A percentile compares a stretch with the other conserved stretches of the same genome.
phyloP scores from a whole-genome alignment of 345 rosid species.

The Eutrema yunnanense region DNA sequence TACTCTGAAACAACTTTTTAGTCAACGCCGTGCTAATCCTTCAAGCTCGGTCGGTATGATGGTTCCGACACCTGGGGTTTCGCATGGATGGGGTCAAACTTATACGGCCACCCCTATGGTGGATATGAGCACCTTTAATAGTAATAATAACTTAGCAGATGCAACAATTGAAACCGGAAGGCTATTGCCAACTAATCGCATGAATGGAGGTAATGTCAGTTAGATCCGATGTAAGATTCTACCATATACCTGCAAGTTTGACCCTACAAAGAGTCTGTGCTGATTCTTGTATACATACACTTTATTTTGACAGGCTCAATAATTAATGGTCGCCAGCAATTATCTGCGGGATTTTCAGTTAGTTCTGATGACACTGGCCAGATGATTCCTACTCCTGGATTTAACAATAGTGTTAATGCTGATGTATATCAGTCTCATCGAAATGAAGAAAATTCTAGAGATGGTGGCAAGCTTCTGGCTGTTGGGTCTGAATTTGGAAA shows the following conservation, averaged over 20 bases:
- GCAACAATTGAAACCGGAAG: constrained; percentile 44
- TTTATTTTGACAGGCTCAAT: constrained; percentile 46
- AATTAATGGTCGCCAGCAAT: constrained; percentile 63
- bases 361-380: constrained; percentile 67
- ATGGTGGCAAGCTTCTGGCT: constrained; percentile 52
- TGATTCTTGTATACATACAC: not conserved
- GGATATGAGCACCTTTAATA: constrained; percentile 39
- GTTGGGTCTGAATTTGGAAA: constrained; percentile 55
- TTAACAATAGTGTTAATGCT: constrained; percentile 33
- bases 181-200: constrained; percentile 47
- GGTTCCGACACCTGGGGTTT: constrained; percentile 86
- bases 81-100: constrained; percentile 48
- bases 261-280: not conserved
- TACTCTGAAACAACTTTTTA: constrained; percentile 36
- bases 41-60: constrained; percentile 49
- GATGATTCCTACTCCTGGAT: constrained; percentile 96
- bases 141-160: constrained; percentile 44
- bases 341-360: constrained; percentile 47
- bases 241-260: constrained; percentile 7
- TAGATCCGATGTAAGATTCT: constrained; percentile 42
- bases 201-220: constrained; percentile 45
- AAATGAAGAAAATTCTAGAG: constrained; percentile 54
- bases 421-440: constrained; percentile 44
- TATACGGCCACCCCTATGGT: constrained; percentile 48
- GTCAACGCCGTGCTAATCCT: constrained; percentile 53